Conservation (phyloP, 352 stramenopile species). For the Globisporangium megalacanthum region DNA sequence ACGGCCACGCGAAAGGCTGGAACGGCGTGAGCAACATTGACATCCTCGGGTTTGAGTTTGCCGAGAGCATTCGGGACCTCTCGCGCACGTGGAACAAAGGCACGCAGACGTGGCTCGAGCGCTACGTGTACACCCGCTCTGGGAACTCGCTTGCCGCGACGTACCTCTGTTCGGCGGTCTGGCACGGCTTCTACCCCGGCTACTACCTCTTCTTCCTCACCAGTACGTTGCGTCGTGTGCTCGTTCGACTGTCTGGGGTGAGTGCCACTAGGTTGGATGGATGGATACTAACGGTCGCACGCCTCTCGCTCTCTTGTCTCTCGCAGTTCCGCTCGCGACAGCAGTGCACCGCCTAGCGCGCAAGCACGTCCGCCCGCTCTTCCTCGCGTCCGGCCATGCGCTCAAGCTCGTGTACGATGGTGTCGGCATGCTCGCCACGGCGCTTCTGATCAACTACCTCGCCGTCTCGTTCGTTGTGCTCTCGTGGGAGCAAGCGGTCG, state of each 20-base stretch:
- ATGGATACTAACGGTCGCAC: too few relatives aligned
- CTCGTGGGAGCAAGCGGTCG: slow-evolving; percentile 47
- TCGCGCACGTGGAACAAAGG: slow-evolving; percentile 96
- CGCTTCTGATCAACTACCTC: slow-evolving; percentile 68
- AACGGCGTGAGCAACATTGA: slow-evolving; percentile 94
- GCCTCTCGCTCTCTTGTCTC: too few relatives aligned
- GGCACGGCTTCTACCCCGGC: slow-evolving; percentile 98
- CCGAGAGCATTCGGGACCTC: slow-evolving; percentile 84
- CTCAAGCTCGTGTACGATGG: slow-evolving; percentile 61
- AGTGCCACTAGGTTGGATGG: too few relatives aligned
- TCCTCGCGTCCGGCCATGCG: slow-evolving; percentile 18
- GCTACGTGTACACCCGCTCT: slow-evolving; percentile 97
- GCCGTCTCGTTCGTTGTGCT: slow-evolving; percentile 67
- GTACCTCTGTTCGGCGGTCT: slow-evolving; percentile 95
- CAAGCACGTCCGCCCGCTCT: slow-evolving; percentile 49
- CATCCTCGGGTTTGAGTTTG: slow-evolving; percentile 93
- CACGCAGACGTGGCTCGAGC: slow-evolving; percentile 94
- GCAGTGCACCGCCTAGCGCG: slow-evolving; percentile 57
- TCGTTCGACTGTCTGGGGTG: not conserved
- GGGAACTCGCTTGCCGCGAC: slow-evolving; percentile 90
- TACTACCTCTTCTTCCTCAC: slow-evolving; percentile 97
- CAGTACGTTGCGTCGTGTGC: slow-evolving; percentile 16
- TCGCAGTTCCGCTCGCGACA: slow-evolving; percentile 45
- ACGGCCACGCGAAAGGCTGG: slow-evolving; percentile 87
- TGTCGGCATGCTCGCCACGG: slow-evolving; percentile 44